Evolutionary conservation across 345 rosid species (phyloP), one percentile per base, ranked within the genome.

Genomic region (Carallia pectinifolia): DNA sequence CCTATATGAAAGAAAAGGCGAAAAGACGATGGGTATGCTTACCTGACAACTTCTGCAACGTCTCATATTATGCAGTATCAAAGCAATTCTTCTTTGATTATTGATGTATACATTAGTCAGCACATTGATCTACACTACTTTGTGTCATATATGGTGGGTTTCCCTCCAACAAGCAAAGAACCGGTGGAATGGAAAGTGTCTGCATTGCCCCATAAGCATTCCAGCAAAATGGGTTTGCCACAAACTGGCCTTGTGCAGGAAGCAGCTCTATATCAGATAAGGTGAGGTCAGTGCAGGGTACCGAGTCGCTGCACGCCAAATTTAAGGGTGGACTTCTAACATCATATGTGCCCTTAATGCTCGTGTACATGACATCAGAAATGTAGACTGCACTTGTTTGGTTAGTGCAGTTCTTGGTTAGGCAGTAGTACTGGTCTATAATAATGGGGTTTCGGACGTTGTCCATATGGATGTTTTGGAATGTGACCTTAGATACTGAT

Each of bases 161-260:
- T 58, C 84, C 82, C 58, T 73, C 82, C 69, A 71, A 23, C 53
- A 83, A 67, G 77, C 86, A 83, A 55, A 58, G 31, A 36, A 78
- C 70, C 31, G 82, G 86, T 10, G 86, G 86, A 40, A 83, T 71
- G 12, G 73, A 68, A 34, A 77, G 68, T 37, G 79, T 80, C 76
- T 71, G 64, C 78, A 71, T 74, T 18, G 18, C 74, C n/a, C 98
- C 98, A 76, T 91, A 94, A 74, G 90, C 97, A 75, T 91, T 94
- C 97, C 96, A 91, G 76, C 98, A 94, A 73, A 85, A 85, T 0
- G 98, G 97, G 74, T 84, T 83, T 53, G 58, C 69, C 47, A 90
- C 80, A 17, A 82, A 18, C 1, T 81, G 77, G 30, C 98, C 98
- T 69, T 82, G 62, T 1, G 96, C 88, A 2, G 97, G 98, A 54